phyloP scores from a whole-genome alignment of 2,329 filamentous ascomycete genomes.

The Fusarium proliferatum region DNA sequence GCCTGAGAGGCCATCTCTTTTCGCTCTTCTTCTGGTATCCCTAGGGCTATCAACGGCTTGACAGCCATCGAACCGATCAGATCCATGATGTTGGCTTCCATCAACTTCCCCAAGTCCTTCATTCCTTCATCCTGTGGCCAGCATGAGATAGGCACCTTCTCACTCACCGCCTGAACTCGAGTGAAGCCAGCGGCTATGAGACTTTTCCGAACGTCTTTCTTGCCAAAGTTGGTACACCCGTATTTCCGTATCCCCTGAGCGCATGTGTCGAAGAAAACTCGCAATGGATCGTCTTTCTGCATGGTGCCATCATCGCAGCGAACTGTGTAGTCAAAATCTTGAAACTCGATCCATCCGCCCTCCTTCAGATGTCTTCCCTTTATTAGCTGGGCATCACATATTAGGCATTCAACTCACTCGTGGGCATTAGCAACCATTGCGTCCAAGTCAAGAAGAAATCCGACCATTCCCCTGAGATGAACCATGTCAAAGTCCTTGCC shows the following conservation, averaged over 20 bases:
- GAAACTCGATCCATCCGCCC: constrained; percentile 65
- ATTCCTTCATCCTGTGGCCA: constrained; percentile 57
- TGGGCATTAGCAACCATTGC: constrained; percentile 57
- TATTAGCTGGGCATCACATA: constrained; percentile 1
- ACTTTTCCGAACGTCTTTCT: constrained; percentile 48
- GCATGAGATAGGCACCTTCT: constrained; percentile 59
- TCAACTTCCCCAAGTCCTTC: constrained; percentile 57
- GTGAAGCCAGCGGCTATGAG: constrained; percentile 58
- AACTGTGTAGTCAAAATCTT: constrained; percentile 57
- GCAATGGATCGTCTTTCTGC: constrained; percentile 53
- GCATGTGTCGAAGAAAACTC: constrained; percentile 49
- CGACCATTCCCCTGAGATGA: constrained; percentile 62
- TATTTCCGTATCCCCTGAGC: constrained; percentile 49
- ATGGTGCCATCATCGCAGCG: constrained; percentile 59
- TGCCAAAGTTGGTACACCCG: constrained; percentile 53
- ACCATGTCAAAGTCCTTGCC: constrained; percentile 68
- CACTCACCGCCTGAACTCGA: constrained; percentile 55
- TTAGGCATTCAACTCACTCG: constrained; percentile 41
- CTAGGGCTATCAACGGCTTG: constrained; percentile 55
- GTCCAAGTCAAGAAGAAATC: constrained; percentile 61
- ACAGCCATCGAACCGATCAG: constrained; percentile 56
- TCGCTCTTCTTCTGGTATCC: constrained; percentile 50
- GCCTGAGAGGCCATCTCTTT: constrained; percentile 48
- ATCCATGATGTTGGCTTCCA: constrained; percentile 56
- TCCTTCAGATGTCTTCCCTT: constrained; percentile 53